phyloP scores from a whole-genome alignment of 2,329 filamentous ascomycete species.

The Penicillium glabrum region DNA sequence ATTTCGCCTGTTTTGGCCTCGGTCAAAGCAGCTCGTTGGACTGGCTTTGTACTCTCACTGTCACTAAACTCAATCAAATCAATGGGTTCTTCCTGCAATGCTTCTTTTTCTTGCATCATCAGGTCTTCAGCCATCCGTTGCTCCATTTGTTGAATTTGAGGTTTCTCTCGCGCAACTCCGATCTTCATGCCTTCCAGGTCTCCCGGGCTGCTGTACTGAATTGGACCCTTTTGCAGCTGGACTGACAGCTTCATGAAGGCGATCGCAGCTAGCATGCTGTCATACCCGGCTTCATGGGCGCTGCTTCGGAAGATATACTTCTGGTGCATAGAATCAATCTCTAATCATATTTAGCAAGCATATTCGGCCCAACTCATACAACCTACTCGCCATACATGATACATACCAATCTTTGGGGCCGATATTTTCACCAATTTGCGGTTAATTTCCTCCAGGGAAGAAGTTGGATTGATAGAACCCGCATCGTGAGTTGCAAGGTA shows the following conservation, averaged over 20 bases:
- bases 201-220: not conserved
- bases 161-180: not conserved
- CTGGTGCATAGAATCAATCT: slow-evolving; percentile 28
- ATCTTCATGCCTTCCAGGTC: not conserved
- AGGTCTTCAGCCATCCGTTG: not conserved
- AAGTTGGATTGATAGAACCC: slow-evolving; percentile 50
- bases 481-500: slow-evolving; percentile 61
- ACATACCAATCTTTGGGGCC: slow-evolving; percentile 34
- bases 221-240: slow-evolving; percentile 39
- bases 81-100: not conserved
- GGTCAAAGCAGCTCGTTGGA: not conserved
- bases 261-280: slow-evolving; percentile 61
- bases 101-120: not conserved
- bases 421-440: slow-evolving; percentile 23
- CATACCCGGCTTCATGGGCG: slow-evolving; percentile 62
- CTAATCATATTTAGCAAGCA: slow-evolving; percentile 18
- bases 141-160: not conserved
- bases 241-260: slow-evolving; percentile 58
- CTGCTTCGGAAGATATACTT: slow-evolving; percentile 30
- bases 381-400: slow-evolving; percentile 1
- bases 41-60: not conserved
- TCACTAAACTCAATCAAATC: slow-evolving; percentile 8
- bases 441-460: slow-evolving; percentile 33
- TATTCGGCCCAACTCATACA: not conserved
- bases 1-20: slow-evolving; percentile 12